phyloP scores from a whole-genome alignment of 1,284 basidiomycete genomes.

The Volvariella surrecta region DNA sequence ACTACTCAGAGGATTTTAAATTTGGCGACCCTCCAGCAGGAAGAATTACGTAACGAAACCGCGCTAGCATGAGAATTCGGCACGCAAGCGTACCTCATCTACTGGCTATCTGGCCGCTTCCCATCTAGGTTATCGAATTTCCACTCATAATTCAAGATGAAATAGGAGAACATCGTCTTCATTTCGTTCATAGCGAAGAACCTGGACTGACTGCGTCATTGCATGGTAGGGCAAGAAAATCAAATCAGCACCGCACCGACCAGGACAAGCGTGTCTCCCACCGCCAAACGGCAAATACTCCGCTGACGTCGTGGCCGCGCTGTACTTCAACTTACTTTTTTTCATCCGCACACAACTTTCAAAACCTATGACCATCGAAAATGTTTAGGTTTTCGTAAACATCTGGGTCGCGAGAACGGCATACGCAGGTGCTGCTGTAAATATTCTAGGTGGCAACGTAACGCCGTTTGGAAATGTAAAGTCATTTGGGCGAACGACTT shows the following conservation, averaged over 20 bases:
- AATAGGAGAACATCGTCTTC: slow-evolving; percentile 5
- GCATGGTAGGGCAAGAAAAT: background rate
- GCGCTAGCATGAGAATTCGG: slow-evolving; percentile 8
- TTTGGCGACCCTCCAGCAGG: too few relatives aligned
- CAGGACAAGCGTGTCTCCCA: slow-evolving; percentile 6
- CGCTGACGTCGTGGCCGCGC: slow-evolving; percentile 7
- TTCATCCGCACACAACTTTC: slow-evolving; percentile 14
- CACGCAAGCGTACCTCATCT: slow-evolving; percentile 5
- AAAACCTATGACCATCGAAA: slow-evolving; percentile 27
- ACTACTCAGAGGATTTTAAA: too few relatives aligned
- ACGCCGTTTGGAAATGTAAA: slow-evolving; percentile 31
- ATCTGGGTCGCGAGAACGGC: slow-evolving; percentile 20
- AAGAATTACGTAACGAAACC: too few relatives aligned
- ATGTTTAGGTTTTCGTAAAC: slow-evolving; percentile 19
- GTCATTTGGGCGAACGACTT: slow-evolving; percentile 22
- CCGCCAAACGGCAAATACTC: slow-evolving; percentile 15
- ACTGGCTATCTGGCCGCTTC: slow-evolving; percentile 1
- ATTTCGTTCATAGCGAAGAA: slow-evolving; percentile 5
- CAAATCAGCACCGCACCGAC: background rate
- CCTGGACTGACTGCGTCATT: background rate
- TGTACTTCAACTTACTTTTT: slow-evolving; percentile 9
- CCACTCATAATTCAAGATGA: slow-evolving; percentile 6
- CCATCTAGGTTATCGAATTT: slow-evolving; percentile 1
- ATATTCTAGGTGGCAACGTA: slow-evolving; percentile 24
- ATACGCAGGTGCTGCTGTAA: slow-evolving; percentile 17